These are phyloP conservation scores for Aphanoascus verrucosus DNA, from an alignment of 2,329 filamentous ascomycete species.

Conservation along the genomic window DNA sequence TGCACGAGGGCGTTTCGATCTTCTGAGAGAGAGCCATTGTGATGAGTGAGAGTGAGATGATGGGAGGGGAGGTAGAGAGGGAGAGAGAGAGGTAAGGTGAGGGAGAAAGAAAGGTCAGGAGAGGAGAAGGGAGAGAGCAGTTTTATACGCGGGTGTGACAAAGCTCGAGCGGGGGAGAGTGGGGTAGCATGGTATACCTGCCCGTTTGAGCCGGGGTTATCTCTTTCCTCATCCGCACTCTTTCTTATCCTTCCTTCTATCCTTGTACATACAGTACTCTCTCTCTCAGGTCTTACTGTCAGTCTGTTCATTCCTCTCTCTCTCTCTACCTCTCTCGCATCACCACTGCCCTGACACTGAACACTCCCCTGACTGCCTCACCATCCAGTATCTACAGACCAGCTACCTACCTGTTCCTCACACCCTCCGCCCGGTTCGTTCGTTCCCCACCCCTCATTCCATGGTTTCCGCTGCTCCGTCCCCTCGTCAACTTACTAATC, in stretches of 20 bases:
- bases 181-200: background rate
- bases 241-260: no score
- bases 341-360: no score
- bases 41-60: constrained; percentile 1
- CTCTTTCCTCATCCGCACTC: no score
- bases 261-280: no score
- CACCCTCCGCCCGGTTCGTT: no score
- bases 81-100: background rate
- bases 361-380: no score
- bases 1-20: constrained; percentile 32
- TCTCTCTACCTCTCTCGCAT: background rate
- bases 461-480: background rate
- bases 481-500: background rate
- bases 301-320: no score
- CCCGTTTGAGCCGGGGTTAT: background rate
- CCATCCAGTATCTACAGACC: no score
- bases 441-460: no score
- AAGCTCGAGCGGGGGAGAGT: background rate
- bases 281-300: no score
- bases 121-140: background rate
- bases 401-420: no score
- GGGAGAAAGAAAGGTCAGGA: background rate
- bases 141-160: background rate
- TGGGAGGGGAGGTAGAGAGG: background rate
- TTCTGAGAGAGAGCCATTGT: constrained; percentile 32